Evolutionary conservation across 2,329 filamentous ascomycete genomes (phyloP).

Genomic region (Aureobasidium subglaciale): DNA sequence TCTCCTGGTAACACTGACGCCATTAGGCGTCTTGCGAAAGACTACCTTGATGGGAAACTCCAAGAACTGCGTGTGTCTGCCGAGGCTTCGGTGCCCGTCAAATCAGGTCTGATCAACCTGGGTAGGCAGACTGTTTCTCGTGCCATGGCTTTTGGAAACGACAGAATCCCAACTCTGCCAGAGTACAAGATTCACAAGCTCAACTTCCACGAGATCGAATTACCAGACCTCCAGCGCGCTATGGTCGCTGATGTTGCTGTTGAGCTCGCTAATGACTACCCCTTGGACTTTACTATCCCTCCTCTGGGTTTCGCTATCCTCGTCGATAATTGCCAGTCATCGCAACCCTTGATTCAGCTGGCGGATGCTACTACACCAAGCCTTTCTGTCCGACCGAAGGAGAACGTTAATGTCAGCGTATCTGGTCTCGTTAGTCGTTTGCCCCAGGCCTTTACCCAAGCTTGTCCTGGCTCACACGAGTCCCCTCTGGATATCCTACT

Average conservation of each 20-base stretch:
- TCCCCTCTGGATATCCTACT: constrained; percentile 83
- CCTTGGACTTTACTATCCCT: constrained; percentile 69
- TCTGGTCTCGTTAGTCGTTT: constrained; percentile 66
- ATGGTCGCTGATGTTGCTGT: constrained; percentile 77
- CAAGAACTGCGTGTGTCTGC: constrained; percentile 64
- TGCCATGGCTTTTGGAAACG: constrained; percentile 65
- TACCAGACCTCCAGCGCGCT: constrained; percentile 50
- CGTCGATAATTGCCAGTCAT: constrained; percentile 68
- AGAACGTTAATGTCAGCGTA: constrained; percentile 61
- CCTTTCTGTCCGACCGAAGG: constrained; percentile 60
- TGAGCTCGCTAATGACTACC: constrained; percentile 66
- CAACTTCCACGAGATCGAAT: constrained; percentile 64
- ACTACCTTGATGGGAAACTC: constrained; percentile 78
- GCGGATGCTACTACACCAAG: constrained; percentile 65
- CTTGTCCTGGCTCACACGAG: constrained; percentile 67
- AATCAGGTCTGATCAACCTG: constrained; percentile 70
- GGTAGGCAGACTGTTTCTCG: constrained; percentile 71
- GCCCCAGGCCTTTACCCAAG: constrained; percentile 62
- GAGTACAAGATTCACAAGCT: constrained; percentile 75
- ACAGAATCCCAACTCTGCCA: constrained; percentile 68
- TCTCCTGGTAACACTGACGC: constrained; percentile 68
- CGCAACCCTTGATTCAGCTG: constrained; percentile 68
- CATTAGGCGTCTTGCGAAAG: constrained; percentile 72
- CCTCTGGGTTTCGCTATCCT: constrained; percentile 77
- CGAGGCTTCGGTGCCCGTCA: constrained; percentile 64